Conservation (phyloP, 2,329 filamentous ascomycete species). For the Calonectria henricotiae region DNA sequence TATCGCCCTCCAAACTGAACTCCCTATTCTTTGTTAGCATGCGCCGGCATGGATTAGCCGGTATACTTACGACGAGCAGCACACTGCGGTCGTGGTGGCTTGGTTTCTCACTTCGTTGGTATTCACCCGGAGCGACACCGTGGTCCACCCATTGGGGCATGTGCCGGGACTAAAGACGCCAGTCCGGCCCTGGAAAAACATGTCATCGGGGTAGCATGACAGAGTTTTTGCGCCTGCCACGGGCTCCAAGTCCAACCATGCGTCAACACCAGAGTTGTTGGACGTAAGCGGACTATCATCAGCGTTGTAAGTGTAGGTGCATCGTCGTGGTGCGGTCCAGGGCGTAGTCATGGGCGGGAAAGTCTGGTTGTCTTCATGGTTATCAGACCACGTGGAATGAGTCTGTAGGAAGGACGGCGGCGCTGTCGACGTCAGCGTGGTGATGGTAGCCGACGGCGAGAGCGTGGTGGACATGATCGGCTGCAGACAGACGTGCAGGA, state of each 20-base stretch:
- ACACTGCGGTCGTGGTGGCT: conserved; percentile 60
- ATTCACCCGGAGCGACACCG: conserved; percentile 55
- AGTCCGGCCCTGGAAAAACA: conserved; percentile 59
- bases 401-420: conserved; percentile 38
- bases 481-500: conserved; percentile 30
- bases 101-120: conserved; percentile 51
- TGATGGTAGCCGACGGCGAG: conserved; percentile 41
- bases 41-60: not conserved
- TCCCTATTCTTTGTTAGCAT: conserved; percentile 52
- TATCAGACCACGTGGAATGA: conserved; percentile 42
- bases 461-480: conserved; percentile 37
- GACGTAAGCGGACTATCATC: conserved; percentile 46
- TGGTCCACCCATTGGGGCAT: conserved; percentile 62
- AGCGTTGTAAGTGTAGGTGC: conserved; percentile 61
- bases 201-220: conserved; percentile 61
- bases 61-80: conserved; percentile 61
- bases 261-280: conserved; percentile 53
- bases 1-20: conserved; percentile 55
- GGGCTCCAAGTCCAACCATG: conserved; percentile 60
- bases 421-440: conserved; percentile 42
- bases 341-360: conserved; percentile 60
- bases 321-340: conserved; percentile 58
- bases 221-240: conserved; percentile 58
- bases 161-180: conserved; percentile 61
- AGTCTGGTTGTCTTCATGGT: conserved; percentile 44